phyloP scores from a whole-genome alignment of 2,329 filamentous ascomycete species.

The Aspergillus sp. region DNA sequence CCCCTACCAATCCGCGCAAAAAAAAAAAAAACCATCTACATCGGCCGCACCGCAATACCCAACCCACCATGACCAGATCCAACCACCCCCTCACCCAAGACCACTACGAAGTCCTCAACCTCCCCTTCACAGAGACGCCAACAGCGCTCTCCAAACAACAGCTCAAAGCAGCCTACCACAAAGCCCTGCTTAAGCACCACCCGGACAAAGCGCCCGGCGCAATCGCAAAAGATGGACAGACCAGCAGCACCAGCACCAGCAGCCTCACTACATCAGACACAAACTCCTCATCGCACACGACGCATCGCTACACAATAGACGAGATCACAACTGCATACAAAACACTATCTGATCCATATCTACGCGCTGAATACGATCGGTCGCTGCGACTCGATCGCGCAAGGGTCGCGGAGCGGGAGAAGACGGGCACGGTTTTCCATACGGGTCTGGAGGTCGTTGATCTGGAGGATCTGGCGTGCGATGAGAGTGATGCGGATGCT shows the following conservation, averaged over 20 bases:
- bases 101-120: slow-evolving; percentile 44
- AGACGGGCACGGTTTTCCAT: slow-evolving; percentile 42
- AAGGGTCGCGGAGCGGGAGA: slow-evolving; percentile 26
- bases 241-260: background rate
- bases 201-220: slow-evolving; percentile 55
- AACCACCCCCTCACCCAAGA: slow-evolving; percentile 19
- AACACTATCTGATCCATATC: slow-evolving; percentile 49
- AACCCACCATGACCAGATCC: slow-evolving; percentile 21
- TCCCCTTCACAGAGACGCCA: slow-evolving; percentile 33
- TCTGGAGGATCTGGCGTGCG: slow-evolving; percentile 55
- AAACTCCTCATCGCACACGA: background rate
- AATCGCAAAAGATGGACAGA: slow-evolving; percentile 16
- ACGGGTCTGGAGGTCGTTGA: slow-evolving; percentile 60
- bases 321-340: slow-evolving; percentile 62
- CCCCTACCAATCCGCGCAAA: background rate
- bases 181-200: slow-evolving; percentile 58
- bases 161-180: slow-evolving; percentile 58
- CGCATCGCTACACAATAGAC: slow-evolving; percentile 51
- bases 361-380: slow-evolving; percentile 53
- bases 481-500: slow-evolving; percentile 40
- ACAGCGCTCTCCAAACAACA: slow-evolving; percentile 40
- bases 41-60: background rate
- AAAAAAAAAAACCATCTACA: background rate
- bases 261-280: background rate
- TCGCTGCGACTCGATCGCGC: slow-evolving; percentile 39